phyloP scores from a whole-genome alignment of 1,284 basidiomycete genomes.

The Cryptococcus hybrid region DNA sequence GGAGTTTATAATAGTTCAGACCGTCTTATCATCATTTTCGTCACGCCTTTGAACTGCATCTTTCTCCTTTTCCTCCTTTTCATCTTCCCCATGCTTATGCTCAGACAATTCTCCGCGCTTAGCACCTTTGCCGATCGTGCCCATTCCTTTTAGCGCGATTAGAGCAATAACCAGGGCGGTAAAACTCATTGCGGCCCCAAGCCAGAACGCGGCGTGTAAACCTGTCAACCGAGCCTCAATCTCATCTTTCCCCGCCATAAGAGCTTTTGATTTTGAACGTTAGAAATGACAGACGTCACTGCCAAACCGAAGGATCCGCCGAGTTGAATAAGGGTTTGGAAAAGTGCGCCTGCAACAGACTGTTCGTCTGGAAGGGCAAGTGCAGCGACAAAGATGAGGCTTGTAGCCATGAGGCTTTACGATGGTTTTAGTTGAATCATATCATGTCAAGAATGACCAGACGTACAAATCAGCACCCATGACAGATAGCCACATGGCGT shows the following conservation, averaged over 20 bases:
- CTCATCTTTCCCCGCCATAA: constrained; percentile 11
- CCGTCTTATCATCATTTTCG: not conserved
- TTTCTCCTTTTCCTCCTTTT: not conserved
- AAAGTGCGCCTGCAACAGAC: constrained; percentile 67
- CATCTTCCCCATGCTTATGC: not conserved
- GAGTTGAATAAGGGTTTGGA: constrained; percentile 54
- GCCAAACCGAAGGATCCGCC: constrained; percentile 73
- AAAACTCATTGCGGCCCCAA: constrained; percentile 39
- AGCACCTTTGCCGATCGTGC: constrained; percentile 26
- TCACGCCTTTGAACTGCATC: not conserved
- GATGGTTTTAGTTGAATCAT: not conserved
- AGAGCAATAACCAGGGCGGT: constrained; percentile 31
- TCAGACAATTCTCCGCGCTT: constrained; percentile 5
- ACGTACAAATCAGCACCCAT: constrained; percentile 70
- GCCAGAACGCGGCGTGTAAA: constrained; percentile 42
- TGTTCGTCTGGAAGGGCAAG: constrained; percentile 72
- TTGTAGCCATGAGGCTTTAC: constrained; percentile 62
- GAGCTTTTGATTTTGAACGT: constrained; percentile 19
- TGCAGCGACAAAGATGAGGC: constrained; percentile 71
- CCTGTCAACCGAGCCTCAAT: constrained; percentile 26
- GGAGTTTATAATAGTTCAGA: not conserved
- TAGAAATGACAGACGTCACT: constrained; percentile 65
- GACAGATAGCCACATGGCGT: constrained; percentile 67
- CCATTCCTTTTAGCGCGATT: constrained; percentile 34
- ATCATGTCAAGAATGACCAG: not conserved